Evolutionary conservation across 305 asterid species (phyloP).

Genomic region (Fraxinus sp.): DNA sequence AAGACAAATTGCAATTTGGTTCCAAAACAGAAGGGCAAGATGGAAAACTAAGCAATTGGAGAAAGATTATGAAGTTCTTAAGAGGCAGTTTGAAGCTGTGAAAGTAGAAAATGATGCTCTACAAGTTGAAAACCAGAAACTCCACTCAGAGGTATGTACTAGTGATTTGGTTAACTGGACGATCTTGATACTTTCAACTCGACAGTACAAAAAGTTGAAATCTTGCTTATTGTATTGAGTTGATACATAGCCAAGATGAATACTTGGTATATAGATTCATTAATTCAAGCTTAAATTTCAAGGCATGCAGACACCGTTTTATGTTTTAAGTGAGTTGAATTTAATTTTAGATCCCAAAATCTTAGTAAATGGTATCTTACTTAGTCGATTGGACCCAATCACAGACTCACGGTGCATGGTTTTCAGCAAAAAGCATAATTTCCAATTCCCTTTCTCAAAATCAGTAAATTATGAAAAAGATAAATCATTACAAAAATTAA

Average conservation of each 20-base stretch:
- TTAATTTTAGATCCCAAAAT: neutral
- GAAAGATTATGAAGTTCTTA: conserved; percentile 56
- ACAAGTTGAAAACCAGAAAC: conserved; percentile 50
- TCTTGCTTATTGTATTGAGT: neutral
- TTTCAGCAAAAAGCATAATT: neutral
- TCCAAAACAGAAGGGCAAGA: conserved; percentile 66
- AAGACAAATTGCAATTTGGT: conserved; percentile 69
- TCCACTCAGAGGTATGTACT: conserved; percentile 52
- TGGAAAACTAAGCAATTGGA: conserved; percentile 74
- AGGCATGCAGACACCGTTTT: neutral
- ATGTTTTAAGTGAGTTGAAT: neutral
- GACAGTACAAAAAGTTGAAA: neutral
- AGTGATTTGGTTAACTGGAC: neutral
- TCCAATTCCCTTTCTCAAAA: neutral
- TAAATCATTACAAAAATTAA: neutral
- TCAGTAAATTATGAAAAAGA: neutral
- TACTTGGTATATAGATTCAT: neutral
- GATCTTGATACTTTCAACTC: neutral
- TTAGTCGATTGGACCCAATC: neutral
- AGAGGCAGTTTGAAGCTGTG: conserved; percentile 56
- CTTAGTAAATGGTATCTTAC: neutral
- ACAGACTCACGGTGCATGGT: neutral
- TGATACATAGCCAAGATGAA: neutral
- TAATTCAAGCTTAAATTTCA: neutral
- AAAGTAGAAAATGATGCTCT: conserved; percentile 57